Evolutionary conservation across 805 yeast species (phyloP).

Genomic region (Spathaspora passalidarum): DNA sequence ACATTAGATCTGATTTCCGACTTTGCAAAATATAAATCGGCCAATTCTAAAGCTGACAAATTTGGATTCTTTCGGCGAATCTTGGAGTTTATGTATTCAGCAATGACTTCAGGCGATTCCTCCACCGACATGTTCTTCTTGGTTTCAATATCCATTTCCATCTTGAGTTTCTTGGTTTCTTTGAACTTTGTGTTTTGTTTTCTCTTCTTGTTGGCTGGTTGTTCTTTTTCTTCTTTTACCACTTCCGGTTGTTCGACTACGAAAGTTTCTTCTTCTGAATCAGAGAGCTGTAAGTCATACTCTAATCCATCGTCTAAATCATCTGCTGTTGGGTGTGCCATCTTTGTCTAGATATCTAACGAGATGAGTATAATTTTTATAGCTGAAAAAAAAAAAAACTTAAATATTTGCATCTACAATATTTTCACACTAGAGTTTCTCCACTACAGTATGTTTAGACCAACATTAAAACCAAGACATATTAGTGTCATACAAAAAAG

Average conservation of each 20-base stretch:
- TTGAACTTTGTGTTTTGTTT: slow-evolving; percentile 43
- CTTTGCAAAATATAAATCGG: slow-evolving; percentile 60
- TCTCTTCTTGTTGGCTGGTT: slow-evolving; percentile 10
- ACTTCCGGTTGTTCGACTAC: slow-evolving; percentile 26
- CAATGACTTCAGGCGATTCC: slow-evolving; percentile 53
- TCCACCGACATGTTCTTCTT: slow-evolving; percentile 55
- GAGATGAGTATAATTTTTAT: slow-evolving; percentile 1
- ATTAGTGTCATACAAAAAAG: slow-evolving; percentile 5
- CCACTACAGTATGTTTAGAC: background rate
- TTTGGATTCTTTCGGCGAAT: slow-evolving; percentile 61
- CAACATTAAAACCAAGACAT: background rate
- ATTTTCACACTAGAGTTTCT: background rate
- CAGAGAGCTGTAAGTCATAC: slow-evolving; percentile 47
- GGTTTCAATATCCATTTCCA: slow-evolving; percentile 59
- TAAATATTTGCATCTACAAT: background rate
- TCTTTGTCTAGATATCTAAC: too few relatives aligned
- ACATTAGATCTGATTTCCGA: slow-evolving; percentile 59
- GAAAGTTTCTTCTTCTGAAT: slow-evolving; percentile 26
- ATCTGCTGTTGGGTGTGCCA: slow-evolving; percentile 43
- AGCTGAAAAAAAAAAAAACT: background rate
- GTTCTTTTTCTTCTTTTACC: slow-evolving; percentile 14
- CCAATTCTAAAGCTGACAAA: slow-evolving; percentile 70
- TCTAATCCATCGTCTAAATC: slow-evolving; percentile 79
- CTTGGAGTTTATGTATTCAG: slow-evolving; percentile 63
- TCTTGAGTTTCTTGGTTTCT: slow-evolving; percentile 62